Base-by-base conservation (phyloP, 2,329 filamentous ascomycete species). In the Cladosporium colombiae region DNA sequence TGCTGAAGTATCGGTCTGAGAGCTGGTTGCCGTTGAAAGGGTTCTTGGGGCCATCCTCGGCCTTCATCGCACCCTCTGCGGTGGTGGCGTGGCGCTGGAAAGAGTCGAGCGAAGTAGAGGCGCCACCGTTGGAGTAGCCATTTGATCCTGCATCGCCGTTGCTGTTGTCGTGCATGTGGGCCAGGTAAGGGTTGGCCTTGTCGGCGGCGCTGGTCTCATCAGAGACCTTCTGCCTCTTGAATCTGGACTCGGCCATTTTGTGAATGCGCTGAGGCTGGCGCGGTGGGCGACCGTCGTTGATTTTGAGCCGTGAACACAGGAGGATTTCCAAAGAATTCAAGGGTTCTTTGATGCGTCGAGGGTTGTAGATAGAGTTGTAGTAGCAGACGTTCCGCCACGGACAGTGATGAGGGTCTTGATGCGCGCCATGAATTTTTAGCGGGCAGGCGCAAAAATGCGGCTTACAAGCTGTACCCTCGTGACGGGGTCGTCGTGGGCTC, bases 1-100 rank as follows among this genome's bases (percentile, higher is more conserved):
- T 99, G 74, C 88, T 88, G 78, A 97, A 92, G 83, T 99, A 99
- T 75, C 90, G 88, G 71, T 88, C 85, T 55, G 92, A 93, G 74
- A 97, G 89, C 16, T 87, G 83, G 66, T 85, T 82, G 67, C 89
- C 88, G 58, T 89, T 99, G 83, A 97, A 97, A 25, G 94, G 90
- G 76, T 97, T 99, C 71, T 84, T 79, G 23, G 92, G 89, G 16
- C 89, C 87, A 80, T 97, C 88, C 81, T 99, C 95, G 2, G 89
- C 90, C 73, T 83, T 81, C 70, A 83, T 80, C 3, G 92, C 93
- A 80, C 92, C 85, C 68, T 85, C 83, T 5, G 92, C 88, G 2
- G 93, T 98, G 1, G 93, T 96, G 66, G 88, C 80, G 78, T 96
- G 93, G 70, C 91, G 88, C 78, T 86, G 87, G 79, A 97, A 88